Conservation (phyloP, 192 early-diverging fungal genomes). For the Coemansia sp. region DNA sequence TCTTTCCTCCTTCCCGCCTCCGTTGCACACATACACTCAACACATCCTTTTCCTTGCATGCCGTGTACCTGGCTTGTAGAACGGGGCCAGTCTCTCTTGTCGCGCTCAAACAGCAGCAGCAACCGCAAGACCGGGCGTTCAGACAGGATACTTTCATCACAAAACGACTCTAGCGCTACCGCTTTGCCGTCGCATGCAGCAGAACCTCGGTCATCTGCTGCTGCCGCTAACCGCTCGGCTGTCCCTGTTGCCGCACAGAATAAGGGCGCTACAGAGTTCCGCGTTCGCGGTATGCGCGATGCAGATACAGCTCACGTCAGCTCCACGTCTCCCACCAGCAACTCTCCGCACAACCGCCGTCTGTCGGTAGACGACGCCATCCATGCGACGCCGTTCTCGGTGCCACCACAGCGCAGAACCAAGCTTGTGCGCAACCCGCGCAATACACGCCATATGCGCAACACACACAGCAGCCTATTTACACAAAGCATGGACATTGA, state of each 20-base stretch:
- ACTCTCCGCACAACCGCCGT: constrained; percentile 24
- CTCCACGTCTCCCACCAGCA: neutral
- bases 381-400: constrained; percentile 7
- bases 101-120: constrained; percentile 45
- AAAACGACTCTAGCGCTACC: constrained; percentile 43
- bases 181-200: constrained; percentile 31
- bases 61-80: constrained; percentile 45
- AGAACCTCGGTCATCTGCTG: constrained; percentile 5
- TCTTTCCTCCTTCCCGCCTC: neutral
- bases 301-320: constrained; percentile 13
- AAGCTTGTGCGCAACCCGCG: constrained; percentile 49
- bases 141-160: constrained; percentile 36
- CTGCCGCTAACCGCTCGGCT: constrained; percentile 10
- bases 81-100: constrained; percentile 50
- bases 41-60: constrained; percentile 35
- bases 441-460: constrained; percentile 46
- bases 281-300: constrained; percentile 25
- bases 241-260: constrained; percentile 14
- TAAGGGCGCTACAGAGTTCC: constrained; percentile 44
- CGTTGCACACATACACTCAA: constrained; percentile 1
- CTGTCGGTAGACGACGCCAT: constrained; percentile 30
- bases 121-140: constrained; percentile 37
- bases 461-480: constrained; percentile 23
- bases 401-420: constrained; percentile 30
- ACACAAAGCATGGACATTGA: constrained; percentile 52